phyloP scores from a whole-genome alignment of 768 basidiomycete species.

The Pleurotus sapidus region DNA sequence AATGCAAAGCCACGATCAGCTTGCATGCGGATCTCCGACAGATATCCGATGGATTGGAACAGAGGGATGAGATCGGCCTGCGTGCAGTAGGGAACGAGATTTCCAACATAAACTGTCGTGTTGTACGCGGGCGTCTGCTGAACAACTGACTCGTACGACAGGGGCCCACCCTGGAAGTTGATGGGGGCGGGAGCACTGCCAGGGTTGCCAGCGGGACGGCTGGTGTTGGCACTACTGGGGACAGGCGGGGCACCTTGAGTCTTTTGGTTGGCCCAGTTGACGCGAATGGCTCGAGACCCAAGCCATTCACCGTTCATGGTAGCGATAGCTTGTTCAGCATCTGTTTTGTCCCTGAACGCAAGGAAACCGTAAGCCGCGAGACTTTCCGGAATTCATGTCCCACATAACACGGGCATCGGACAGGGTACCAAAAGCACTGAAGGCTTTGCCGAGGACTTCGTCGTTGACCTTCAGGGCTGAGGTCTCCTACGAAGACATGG shows the following conservation, averaged over 20 bases:
- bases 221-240: constrained; percentile 15
- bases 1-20: constrained; percentile 98
- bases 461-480: constrained; percentile 99
- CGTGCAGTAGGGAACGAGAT: constrained; percentile 95
- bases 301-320: constrained; percentile 99
- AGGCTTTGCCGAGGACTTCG: constrained; percentile 94
- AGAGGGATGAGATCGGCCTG: constrained; percentile 97
- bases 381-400: constrained; percentile 99
- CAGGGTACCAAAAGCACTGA: constrained; percentile 93
- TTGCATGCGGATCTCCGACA: constrained; percentile 99
- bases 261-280: constrained; percentile 99
- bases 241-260: constrained; percentile 68
- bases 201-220: constrained; percentile 33
- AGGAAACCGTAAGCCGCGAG: constrained; percentile 97
- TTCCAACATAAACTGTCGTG: constrained; percentile 97
- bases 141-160: constrained; percentile 92
- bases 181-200: constrained; percentile 82
- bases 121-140: constrained; percentile 93
- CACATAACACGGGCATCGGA: constrained; percentile 99
- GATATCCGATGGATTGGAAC: constrained; percentile 98
- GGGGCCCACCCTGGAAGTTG: constrained; percentile 86
- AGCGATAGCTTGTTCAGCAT: constrained; percentile 98
- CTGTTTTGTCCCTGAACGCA: constrained; percentile 97
- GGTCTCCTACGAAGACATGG: constrained; percentile 99
- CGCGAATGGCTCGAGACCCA: constrained; percentile 95